Evolutionary conservation across 768 basidiomycete genomes (phyloP), one percentile per base, ranked within the genome.

Genomic region (Rhizopogon roseolus): DNA sequence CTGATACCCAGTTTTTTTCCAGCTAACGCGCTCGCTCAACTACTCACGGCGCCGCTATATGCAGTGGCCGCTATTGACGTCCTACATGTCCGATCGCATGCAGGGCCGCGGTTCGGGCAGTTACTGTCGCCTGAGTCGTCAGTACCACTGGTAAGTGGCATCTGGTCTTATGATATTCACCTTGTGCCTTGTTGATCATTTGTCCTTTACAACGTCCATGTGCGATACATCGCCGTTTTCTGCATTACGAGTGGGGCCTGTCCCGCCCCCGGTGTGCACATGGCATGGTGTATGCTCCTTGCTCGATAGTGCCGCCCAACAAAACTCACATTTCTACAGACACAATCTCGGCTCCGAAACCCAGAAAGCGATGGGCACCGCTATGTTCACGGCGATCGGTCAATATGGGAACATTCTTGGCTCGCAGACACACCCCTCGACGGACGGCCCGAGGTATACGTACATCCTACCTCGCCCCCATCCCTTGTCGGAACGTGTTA

Each of bases 21-120:
- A 88, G 88, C 79, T 29, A 77, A 81, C 56, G 85, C 87, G 13
- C 66, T 75, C 34, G 81, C 86, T 0, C 88, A 93, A 60, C 64
- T 92, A 2, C 75, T 90, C 49, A 90, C 90, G 1, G 88, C 92
- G 4, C 89, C 90, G 3, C 91, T 90, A 3, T 92, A 93, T 62
- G 85, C 82, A 2, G 82, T 85, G 17, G 80, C 84, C 2, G 80
- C 88, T 1, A 70, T 84, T 10, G 76, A 76, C 82, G 50, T 82
- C 84, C 1, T 87, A 77, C 63, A 62, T 72, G 5, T 88, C 90
- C 2, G 88, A 91, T 66, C 74, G 80, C 50, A 63, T 85, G 17
- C 86, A 88, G 61, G 80, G 70, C 45, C 80, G 90, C 34, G 80
- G 81, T 5, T 56, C 72, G n/a, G 13, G 66, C 70, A 38, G 60